A percentile compares a stretch with the other conserved stretches of the same genome.
phyloP scores from a whole-genome alignment of 2,329 filamentous ascomycete species.

The Hypomyces perniciosus region DNA sequence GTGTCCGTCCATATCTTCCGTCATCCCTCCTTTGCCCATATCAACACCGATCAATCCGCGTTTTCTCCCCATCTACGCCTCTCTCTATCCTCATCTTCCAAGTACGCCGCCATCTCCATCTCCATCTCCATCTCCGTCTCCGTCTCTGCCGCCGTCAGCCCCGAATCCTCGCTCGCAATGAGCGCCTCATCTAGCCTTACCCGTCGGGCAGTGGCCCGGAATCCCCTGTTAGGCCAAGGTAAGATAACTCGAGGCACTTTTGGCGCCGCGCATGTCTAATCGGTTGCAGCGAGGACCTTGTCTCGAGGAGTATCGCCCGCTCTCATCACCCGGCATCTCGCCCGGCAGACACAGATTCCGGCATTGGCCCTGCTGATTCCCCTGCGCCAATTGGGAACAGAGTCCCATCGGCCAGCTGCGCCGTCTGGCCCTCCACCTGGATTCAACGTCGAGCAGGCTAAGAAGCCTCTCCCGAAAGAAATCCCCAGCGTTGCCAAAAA shows the following conservation, averaged over 20 bases:
- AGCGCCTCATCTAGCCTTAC: slow-evolving; percentile 52
- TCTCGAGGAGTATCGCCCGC: slow-evolving; percentile 42
- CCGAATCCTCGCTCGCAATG: slow-evolving; percentile 31
- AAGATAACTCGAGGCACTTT: slow-evolving; percentile 18
- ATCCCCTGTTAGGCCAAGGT: slow-evolving; percentile 47
- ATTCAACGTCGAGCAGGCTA: slow-evolving; percentile 84
- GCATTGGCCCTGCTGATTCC: slow-evolving; percentile 54
- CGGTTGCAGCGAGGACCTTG: slow-evolving; percentile 37
- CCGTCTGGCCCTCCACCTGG: slow-evolving; percentile 72
- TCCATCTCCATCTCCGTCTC: background rate
- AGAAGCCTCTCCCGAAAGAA: slow-evolving; percentile 69
- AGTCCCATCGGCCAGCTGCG: slow-evolving; percentile 48
- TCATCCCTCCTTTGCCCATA: slow-evolving; percentile 7
- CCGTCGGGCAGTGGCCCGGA: slow-evolving; percentile 48
- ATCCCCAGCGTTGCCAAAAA: slow-evolving; percentile 27
- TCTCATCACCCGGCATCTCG: slow-evolving; percentile 41
- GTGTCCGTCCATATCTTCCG: slow-evolving; percentile 6
- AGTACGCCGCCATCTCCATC: background rate
- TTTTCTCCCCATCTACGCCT: background rate
- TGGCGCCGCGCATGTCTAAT: background rate
- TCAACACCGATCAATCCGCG: background rate
- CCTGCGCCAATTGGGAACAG: slow-evolving; percentile 51
- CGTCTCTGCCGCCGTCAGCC: background rate
- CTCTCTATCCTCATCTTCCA: background rate
- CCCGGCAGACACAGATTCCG: slow-evolving; percentile 40